phyloP scores from a whole-genome alignment of 257 asterid genomes.

The Rauvolfia tetraphylla region DNA sequence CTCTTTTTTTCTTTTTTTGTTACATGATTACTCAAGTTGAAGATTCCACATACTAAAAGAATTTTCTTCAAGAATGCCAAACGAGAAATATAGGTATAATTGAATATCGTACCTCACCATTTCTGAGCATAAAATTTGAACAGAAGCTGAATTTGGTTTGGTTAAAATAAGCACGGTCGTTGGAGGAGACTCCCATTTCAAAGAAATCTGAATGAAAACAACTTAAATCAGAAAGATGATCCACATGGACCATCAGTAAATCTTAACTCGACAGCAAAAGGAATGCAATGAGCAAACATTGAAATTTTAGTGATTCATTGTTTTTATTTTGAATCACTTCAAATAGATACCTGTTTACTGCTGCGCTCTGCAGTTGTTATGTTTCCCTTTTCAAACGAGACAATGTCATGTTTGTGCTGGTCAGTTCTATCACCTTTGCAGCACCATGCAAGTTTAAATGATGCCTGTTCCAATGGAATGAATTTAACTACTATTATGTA shows the following conservation, averaged over 20 bases:
- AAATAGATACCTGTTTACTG: slow-evolving; percentile 69
- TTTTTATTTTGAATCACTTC: neutral
- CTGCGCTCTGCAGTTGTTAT: slow-evolving; percentile 95
- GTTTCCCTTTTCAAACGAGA: slow-evolving; percentile 92
- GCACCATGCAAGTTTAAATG: slow-evolving; percentile 89
- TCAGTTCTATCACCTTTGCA: slow-evolving; percentile 89
- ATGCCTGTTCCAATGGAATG: slow-evolving; percentile 55
- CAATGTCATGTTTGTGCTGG: slow-evolving; percentile 88
- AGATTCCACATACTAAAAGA: neutral
- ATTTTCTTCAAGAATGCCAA: neutral
- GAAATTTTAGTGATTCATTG: slow-evolving; percentile 1
- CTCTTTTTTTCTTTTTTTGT: neutral
- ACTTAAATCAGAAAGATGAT: slow-evolving; percentile 8
- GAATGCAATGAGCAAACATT: neutral
- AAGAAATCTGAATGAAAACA: slow-evolving; percentile 43
- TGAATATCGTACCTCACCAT: slow-evolving; percentile 66
- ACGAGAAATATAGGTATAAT: neutral
- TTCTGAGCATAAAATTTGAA: slow-evolving; percentile 60
- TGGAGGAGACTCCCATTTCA: slow-evolving; percentile 94
- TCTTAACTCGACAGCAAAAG: neutral
- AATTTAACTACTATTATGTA: neutral
- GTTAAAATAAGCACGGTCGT: slow-evolving; percentile 77
- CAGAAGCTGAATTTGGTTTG: slow-evolving; percentile 80
- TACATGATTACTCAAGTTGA: neutral
- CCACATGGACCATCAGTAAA: neutral